These are phyloP conservation scores for Malus sieversii DNA, from an alignment of 306 rosid species.

Conservation along the genomic window DNA sequence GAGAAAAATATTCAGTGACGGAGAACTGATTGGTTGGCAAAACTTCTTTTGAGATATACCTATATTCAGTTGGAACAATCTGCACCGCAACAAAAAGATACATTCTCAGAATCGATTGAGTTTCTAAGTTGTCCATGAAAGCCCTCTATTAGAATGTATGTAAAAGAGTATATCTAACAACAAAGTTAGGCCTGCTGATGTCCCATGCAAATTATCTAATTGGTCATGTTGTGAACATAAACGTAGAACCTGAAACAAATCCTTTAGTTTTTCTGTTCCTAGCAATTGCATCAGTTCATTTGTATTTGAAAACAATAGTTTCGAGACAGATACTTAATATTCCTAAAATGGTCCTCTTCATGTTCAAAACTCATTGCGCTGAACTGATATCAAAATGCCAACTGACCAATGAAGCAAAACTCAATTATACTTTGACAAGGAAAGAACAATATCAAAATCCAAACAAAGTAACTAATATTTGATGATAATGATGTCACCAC, in stretches of 20 bases:
- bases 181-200: not conserved
- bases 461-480: too few species aligned
- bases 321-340: not conserved
- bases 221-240: not conserved
- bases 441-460: too few species aligned
- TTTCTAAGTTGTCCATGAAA: not conserved
- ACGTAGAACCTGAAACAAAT: not conserved
- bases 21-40: constrained; percentile 95
- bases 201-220: not conserved
- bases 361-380: not conserved
- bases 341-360: not conserved
- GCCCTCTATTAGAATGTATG: not conserved
- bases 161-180: not conserved
- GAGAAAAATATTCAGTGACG: constrained; percentile 90
- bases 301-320: not conserved
- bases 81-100: constrained; percentile 32
- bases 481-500: too few species aligned
- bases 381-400: not conserved
- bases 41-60: constrained; percentile 78
- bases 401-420: not conserved
- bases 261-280: not conserved
- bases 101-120: not conserved
- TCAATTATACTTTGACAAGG: not conserved
- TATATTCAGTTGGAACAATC: constrained; percentile 94
- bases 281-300: not conserved